Evolutionary conservation across 345 rosid species (phyloP), one percentile per base, ranked within the genome.

Genomic region (Microcos paniculata): DNA sequence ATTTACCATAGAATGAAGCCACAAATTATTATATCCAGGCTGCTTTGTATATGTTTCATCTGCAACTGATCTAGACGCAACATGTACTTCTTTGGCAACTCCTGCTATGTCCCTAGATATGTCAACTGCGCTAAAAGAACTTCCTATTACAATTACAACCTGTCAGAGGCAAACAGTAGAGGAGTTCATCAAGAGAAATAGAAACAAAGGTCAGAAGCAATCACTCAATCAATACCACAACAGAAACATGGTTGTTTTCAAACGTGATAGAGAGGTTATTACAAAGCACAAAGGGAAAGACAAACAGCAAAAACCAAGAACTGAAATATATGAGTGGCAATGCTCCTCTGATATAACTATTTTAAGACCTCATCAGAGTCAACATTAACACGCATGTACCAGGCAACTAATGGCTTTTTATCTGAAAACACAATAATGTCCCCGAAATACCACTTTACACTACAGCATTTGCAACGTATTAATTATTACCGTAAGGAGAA

Each of bases 1-100:
- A 16, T 62, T 85, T 89, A 92, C 98, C 97, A 88, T 88, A 8
- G 98, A 90, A 83, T 92, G 96, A 79, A 84, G 77, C 92, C 94
- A 87, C 18, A 90, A 42, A 45, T 91, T 92, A 78, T 76, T 79
- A 74, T 81, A 85, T 59, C 90, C 88, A 14, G 80, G 68, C 45
- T 72, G 87, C 61, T 79, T 66, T 46, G 79, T 85, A 67, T 59
- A 81, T 18, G 87, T 85, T 72, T 78, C 87, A 28, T 80, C 83
- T 5, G 81, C 79, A 77, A 82, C 85, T 28, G 89, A 84, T 78
- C 98, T 80, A 49, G 84, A 81, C 19, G 90, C 85, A 40, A 94
- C 69, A 80, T 90, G 94, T 38, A 94, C 96, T 86, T 92, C 96
- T 79, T 88, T 94, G 72, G 96, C 98, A 57, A 85, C 81, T 48